These are phyloP conservation scores for Cercospora sp. DNA, from an alignment of 2,329 filamentous ascomycete species.

Conservation along the genomic window DNA sequence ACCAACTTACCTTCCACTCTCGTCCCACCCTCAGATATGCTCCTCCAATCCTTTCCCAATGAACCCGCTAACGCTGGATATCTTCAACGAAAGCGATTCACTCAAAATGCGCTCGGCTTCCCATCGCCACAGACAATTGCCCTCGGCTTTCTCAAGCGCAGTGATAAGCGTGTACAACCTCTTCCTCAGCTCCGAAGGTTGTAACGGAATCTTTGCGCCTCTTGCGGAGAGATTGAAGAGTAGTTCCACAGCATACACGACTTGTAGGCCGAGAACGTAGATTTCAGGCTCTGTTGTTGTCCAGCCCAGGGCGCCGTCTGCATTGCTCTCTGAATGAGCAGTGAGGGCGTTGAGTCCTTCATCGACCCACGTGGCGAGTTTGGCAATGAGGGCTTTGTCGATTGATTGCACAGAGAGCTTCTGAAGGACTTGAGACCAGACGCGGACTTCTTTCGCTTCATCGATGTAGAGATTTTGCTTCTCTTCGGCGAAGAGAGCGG, in stretches of 20 bases:
- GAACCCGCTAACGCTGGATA: constrained; percentile 10
- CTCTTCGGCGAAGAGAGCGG: constrained; percentile 79
- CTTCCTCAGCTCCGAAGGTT: constrained; percentile 31
- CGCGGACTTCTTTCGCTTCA: constrained; percentile 68
- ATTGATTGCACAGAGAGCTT: constrained; percentile 34
- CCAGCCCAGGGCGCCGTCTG: constrained; percentile 72
- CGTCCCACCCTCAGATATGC: background rate
- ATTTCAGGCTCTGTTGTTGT: constrained; percentile 57
- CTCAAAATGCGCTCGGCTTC: constrained; percentile 39
- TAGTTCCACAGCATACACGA: constrained; percentile 47
- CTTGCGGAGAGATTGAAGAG: constrained; percentile 36
- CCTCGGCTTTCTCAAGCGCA: constrained; percentile 23
- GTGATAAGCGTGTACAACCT: constrained; percentile 35
- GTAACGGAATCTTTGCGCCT: constrained; percentile 24
- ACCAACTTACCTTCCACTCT: too few relatives aligned
- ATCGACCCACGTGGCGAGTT: constrained; percentile 50
- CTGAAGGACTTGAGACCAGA: constrained; percentile 63
- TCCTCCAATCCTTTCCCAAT: constrained; percentile 10
- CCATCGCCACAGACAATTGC: constrained; percentile 43
- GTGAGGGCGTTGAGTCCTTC: constrained; percentile 52
- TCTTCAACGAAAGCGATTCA: constrained; percentile 23
- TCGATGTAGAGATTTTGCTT: constrained; percentile 95
- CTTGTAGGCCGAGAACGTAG: constrained; percentile 59
- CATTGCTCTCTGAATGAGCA: constrained; percentile 37
- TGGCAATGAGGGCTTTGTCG: constrained; percentile 23